These are phyloP conservation scores for Bolboschoenoplectus hybrid DNA, from an alignment of 202 grass and related monocot species.

Conservation along the genomic window DNA sequence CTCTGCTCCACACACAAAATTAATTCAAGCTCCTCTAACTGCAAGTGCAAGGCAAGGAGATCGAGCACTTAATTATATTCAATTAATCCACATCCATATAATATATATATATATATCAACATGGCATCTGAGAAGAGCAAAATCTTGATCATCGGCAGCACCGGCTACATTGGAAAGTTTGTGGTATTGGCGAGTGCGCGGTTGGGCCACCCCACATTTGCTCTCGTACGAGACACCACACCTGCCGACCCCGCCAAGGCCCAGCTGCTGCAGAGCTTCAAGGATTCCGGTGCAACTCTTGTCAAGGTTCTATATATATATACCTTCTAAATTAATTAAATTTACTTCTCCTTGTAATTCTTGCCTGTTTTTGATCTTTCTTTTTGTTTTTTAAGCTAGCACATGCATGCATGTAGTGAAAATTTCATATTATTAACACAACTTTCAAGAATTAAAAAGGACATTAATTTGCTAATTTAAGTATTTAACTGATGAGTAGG, in stretches of 20 bases:
- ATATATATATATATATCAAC: neutral
- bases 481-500: constrained; percentile 35
- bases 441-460: neutral
- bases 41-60: neutral
- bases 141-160: constrained; percentile 63
- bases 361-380: too few species aligned
- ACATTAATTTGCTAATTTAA: neutral
- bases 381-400: neutral
- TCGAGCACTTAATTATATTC: neutral
- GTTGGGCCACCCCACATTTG: constrained; percentile 58
- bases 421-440: neutral
- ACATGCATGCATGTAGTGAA: neutral
- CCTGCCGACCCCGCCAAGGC: constrained; percentile 52
- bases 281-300: constrained; percentile 59
- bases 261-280: constrained; percentile 52
- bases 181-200: constrained; percentile 51
- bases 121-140: constrained; percentile 61
- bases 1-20: neutral
- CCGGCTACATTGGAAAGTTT: constrained; percentile 59
- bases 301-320: constrained; percentile 36
- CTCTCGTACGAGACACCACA: constrained; percentile 45
- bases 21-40: neutral
- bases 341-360: neutral
- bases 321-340: neutral
- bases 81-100: neutral